phyloP scores from a whole-genome alignment of 2,329 filamentous ascomycete species.

The Mycosphaerella arachidis region DNA sequence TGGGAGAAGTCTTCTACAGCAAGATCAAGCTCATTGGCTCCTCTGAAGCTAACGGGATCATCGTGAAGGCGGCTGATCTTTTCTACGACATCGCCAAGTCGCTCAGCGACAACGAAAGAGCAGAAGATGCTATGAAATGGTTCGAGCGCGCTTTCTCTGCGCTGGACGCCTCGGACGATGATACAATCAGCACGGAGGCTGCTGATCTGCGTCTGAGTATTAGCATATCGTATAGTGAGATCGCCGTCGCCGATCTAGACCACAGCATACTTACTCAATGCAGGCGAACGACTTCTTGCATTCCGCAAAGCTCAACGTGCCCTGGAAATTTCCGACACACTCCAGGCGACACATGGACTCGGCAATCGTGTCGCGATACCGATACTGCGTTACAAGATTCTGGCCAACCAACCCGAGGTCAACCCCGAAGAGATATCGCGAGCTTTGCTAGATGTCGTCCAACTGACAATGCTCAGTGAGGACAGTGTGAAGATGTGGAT shows the following conservation, averaged over 20 bases:
- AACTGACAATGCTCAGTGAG: constrained; percentile 56
- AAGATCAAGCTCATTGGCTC: constrained; percentile 46
- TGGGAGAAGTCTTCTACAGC: constrained; percentile 72
- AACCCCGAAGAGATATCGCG: constrained; percentile 40
- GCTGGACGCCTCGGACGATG: constrained; percentile 53
- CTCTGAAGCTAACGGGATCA: constrained; percentile 46
- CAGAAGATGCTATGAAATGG: constrained; percentile 63
- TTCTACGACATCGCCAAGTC: constrained; percentile 68
- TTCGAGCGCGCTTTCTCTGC: constrained; percentile 61
- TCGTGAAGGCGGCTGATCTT: constrained; percentile 62
- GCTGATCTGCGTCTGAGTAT: constrained; percentile 63
- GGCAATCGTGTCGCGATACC: constrained; percentile 59
- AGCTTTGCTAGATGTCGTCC: constrained; percentile 60
- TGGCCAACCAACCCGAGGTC: constrained; percentile 43
- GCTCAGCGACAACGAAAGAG: constrained; percentile 51
- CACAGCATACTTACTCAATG: constrained; percentile 1
- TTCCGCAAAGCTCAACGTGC: constrained; percentile 46
- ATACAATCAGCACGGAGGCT: constrained; percentile 55
- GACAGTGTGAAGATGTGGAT: constrained; percentile 56
- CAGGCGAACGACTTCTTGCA: neutral
- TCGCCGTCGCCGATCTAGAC: neutral
- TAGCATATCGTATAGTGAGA: constrained; percentile 51
- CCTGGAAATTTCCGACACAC: constrained; percentile 52
- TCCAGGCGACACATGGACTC: constrained; percentile 59
- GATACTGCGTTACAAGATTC: constrained; percentile 64